Base-by-base conservation (phyloP, 2,329 filamentous ascomycete species). In the Fusarium equiseti region DNA sequence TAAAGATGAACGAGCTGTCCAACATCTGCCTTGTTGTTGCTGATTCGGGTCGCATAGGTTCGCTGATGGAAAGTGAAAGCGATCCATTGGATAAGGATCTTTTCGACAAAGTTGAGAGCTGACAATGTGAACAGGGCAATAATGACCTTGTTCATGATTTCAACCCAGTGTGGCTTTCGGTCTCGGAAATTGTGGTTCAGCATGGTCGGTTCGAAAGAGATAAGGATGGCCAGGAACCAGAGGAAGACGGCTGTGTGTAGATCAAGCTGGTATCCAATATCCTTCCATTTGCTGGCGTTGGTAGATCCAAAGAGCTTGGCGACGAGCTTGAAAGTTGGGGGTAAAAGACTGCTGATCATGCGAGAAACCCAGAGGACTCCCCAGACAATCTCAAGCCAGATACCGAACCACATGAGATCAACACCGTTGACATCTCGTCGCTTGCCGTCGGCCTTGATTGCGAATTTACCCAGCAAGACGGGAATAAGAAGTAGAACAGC, bases 321-420 rank as follows among this genome's bases (percentile, higher is more conserved):
- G 18, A 92, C 32, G 11, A 81, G 74, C 42, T 82, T 80, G 61
- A 88, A 82, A 8, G 83, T 59, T 27, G 77, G 79, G 0, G 87
- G 87, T 70, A 89, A 79, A 38, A 87, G 77, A 27, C 84, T 83
- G 6, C 85, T 87, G 44, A 85, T 71, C 76, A 89, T 87, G 15
- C 87, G 83, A 2, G 86, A 91, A 22, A 91, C 91, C 95, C 95
- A 98, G 0, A 98, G 85, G 0, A 94, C 94, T 68, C 95, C 85
- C 95, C 95, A 98, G 27, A 98, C 87, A 44, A 97, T 93, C 79
- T 97, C 93, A 20, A 98, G 86, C 95, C 95, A 98, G 68, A 98
- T 94, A 31, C 92, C 92, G 77, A 98, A 98, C 95, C 95, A 98
- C 64, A 94, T 83, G 46, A 98, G 83, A 68, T 89, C 77, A 0